Conservation (phyloP, 495 filamentous ascomycete species). For the Daldinia grandis region DNA sequence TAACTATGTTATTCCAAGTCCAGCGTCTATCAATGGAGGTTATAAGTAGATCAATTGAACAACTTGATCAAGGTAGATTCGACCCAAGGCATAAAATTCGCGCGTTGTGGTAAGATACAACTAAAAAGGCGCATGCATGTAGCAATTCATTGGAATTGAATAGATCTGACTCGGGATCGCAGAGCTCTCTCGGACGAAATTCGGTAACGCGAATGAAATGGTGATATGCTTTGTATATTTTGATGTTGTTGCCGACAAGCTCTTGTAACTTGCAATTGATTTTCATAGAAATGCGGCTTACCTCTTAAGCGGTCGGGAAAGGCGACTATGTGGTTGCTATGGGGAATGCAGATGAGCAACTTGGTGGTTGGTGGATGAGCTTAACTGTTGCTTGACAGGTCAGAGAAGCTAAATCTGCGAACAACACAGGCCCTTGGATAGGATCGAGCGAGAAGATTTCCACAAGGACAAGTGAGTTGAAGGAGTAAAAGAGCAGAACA, state of each 20-base stretch:
- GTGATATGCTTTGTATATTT: background rate
- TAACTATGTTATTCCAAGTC: slow-evolving; percentile 4
- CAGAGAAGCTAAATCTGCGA: slow-evolving; percentile 44
- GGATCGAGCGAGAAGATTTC: slow-evolving; percentile 27
- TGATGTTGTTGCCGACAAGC: slow-evolving; percentile 8
- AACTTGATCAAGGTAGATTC: slow-evolving; percentile 4
- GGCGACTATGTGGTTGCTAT: slow-evolving; percentile 10
- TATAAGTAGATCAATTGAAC: slow-evolving; percentile 3
- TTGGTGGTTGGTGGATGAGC: slow-evolving; percentile 30
- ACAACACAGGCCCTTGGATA: slow-evolving; percentile 48
- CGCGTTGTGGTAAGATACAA: slow-evolving; percentile 3
- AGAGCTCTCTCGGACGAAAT: slow-evolving; percentile 1
- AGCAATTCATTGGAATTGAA: slow-evolving; percentile 3
- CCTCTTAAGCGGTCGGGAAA: slow-evolving; percentile 16
- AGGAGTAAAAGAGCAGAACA: slow-evolving; percentile 24
- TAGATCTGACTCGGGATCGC: background rate
- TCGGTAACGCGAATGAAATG: slow-evolving; percentile 3
- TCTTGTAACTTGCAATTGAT: slow-evolving; percentile 28
- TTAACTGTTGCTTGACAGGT: slow-evolving; percentile 38
- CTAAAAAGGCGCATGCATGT: slow-evolving; percentile 31
- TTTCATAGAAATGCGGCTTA: slow-evolving; percentile 31
- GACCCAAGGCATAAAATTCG: background rate
- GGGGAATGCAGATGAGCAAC: slow-evolving; percentile 27
- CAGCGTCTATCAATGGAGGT: background rate
- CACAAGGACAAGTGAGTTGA: slow-evolving; percentile 50